Base-by-base conservation (phyloP, 2,329 filamentous ascomycete genomes). In the Fusarium succisae region DNA sequence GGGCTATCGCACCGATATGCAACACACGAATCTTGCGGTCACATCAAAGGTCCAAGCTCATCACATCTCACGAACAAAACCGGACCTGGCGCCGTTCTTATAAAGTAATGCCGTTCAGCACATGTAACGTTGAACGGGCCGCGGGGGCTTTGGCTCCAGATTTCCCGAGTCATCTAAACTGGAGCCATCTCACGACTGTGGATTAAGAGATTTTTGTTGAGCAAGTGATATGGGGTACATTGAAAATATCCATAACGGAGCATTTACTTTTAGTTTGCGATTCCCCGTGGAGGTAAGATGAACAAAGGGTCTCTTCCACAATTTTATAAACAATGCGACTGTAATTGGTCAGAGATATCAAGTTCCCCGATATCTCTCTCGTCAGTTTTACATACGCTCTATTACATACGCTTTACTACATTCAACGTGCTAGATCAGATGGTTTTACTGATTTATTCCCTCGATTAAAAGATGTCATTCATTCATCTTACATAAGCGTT, bases 231-330 rank as follows among this genome's bases (percentile, higher is more conserved):
- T 58, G 51, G 50, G 60, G 60, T 48, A 59, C 22, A 15, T 35
- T 39, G 15, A 9, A 48, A 32, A 41, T 59, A 63, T 41, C 32
- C 35, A n/a, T 63, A 26, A 53, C 24, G 47, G 45, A 53, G 15
- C 3, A 39, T 60, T 39, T 62, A 48, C 55, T 26, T 61, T 47
- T 61, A 68, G 65, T 26, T 54, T 54, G 35, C 43, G 53, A 28
- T 62, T 59, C 66, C 63, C 66, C 66, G 44, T 68, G 50, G 66
- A 62, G 64, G 56, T 43, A 20, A 67, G 30, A 41, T 26, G 35
- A 20, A 8, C 11, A 58, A 66, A 66, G 51, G 63, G 41, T 62
- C 54, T 51, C n/a, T 28, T 35, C 54, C 63, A 68, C 63, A 48
- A 37, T 41, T 67, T 61, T 67, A 41, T 18, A 41, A 67, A 67